phyloP scores from a whole-genome alignment of 2,329 filamentous ascomycete genomes.

The Aspergillus brunneoviolaceus region DNA sequence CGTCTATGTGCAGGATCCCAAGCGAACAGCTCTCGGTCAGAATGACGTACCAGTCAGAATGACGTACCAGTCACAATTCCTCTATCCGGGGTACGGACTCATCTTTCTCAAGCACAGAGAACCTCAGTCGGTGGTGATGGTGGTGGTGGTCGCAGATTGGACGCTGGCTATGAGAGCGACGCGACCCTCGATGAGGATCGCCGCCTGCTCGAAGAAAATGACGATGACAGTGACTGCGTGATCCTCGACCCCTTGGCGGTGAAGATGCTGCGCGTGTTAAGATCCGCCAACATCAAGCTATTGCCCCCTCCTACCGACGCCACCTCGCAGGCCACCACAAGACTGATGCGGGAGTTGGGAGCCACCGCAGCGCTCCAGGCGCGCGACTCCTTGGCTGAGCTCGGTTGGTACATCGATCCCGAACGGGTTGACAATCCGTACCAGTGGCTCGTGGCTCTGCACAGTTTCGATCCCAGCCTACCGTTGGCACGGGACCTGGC shows the following conservation, averaged over 20 bases:
- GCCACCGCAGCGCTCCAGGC: slow-evolving; percentile 65
- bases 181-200: slow-evolving; percentile 52
- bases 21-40: slow-evolving; percentile 43
- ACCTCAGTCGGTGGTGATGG: not conserved
- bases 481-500: slow-evolving; percentile 77
- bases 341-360: slow-evolving; percentile 64
- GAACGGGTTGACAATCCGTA: slow-evolving; percentile 71
- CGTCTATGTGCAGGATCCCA: slow-evolving; percentile 40
- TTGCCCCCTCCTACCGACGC: slow-evolving; percentile 68
- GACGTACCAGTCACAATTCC: slow-evolving; percentile 51
- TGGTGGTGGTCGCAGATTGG: slow-evolving; percentile 6
- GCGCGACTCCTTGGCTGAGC: slow-evolving; percentile 58
- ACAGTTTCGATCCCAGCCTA: slow-evolving; percentile 70
- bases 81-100: slow-evolving; percentile 50
- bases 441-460: slow-evolving; percentile 88
- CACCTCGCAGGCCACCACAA: slow-evolving; percentile 58
- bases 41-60: slow-evolving; percentile 32
- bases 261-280: slow-evolving; percentile 49
- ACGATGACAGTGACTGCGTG: slow-evolving; percentile 20
- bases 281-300: slow-evolving; percentile 61
- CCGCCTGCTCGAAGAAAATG: slow-evolving; percentile 40
- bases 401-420: slow-evolving; percentile 81
- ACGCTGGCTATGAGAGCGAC: slow-evolving; percentile 48
- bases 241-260: not conserved
- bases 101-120: not conserved